A percentile compares a stretch with the other conserved stretches of the same genome.
phyloP scores from a whole-genome alignment of 345 rosid genomes.

The Physaria fendleri region DNA sequence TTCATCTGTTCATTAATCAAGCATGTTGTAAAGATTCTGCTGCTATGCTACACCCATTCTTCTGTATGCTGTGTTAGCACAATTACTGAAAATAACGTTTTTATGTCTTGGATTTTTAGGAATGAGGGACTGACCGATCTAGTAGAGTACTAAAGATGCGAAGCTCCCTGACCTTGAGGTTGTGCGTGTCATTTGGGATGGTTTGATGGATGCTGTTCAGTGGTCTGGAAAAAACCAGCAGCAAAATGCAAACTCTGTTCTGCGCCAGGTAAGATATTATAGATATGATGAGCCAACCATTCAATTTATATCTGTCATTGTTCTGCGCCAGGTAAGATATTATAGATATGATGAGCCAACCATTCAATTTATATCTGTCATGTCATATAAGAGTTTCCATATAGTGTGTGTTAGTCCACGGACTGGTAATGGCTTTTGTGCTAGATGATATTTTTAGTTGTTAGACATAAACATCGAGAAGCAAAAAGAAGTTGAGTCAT shows the following conservation, averaged over 20 bases:
- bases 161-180: slow-evolving; percentile 72
- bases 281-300: neutral
- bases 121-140: slow-evolving; percentile 75
- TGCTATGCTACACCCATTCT: neutral
- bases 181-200: slow-evolving; percentile 87
- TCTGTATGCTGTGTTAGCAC: neutral
- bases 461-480: neutral
- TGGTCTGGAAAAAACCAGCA: slow-evolving; percentile 99
- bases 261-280: slow-evolving; percentile 58
- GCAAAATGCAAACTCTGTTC: slow-evolving; percentile 81
- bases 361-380: neutral
- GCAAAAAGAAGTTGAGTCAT: neutral
- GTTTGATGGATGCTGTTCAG: slow-evolving; percentile 95
- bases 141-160: slow-evolving; percentile 92
- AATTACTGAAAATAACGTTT: neutral
- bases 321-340: slow-evolving; percentile 66
- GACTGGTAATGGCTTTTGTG: neutral
- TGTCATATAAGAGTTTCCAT: neutral
- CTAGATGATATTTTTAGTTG: neutral
- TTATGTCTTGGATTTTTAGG: slow-evolving; percentile 39
- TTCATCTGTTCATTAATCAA: neutral
- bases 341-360: neutral
- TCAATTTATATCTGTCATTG: slow-evolving; percentile 18
- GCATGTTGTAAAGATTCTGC: neutral
- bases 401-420: neutral